A percentile compares a stretch with the other conserved stretches of the same genome.
Conservation (phyloP, 257 asterid species). For the Solanum rostratum region DNA sequence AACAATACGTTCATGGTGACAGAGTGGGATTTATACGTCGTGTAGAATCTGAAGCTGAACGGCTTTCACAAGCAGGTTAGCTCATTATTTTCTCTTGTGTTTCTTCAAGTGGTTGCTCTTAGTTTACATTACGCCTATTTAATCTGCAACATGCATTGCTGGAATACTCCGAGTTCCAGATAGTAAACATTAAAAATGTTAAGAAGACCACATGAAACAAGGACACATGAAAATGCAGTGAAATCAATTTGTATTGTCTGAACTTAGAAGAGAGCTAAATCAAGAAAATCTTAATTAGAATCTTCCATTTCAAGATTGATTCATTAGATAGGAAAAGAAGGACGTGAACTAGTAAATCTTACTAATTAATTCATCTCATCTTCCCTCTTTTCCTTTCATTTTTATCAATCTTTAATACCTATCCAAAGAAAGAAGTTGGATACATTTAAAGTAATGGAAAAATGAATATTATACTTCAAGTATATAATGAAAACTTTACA, state of each 20-base stretch:
- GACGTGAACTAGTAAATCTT: neutral
- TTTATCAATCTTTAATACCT: neutral
- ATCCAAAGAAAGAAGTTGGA: neutral
- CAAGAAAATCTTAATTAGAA: neutral
- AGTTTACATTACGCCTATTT: neutral
- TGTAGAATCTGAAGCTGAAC: constrained; percentile 79
- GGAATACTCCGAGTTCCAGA: neutral
- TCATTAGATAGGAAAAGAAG: neutral
- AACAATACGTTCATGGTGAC: constrained; percentile 58
- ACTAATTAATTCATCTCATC: neutral
- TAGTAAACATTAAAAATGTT: neutral
- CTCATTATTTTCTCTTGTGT: neutral
- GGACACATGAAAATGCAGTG: neutral
- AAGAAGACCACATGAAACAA: neutral
- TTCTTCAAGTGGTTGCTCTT: neutral
- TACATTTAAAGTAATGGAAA: neutral
- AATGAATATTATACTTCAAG: neutral
- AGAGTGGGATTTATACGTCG: constrained; percentile 49
- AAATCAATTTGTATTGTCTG: neutral
- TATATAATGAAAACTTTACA: too few relatives aligned
- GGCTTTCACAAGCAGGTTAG: constrained; percentile 65
- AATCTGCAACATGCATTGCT: neutral
- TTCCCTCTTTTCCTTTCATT: neutral
- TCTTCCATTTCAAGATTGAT: neutral
- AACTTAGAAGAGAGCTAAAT: neutral